Conservation (phyloP, 2,329 filamentous ascomycete genomes). For the Monosporascus sp. region DNA sequence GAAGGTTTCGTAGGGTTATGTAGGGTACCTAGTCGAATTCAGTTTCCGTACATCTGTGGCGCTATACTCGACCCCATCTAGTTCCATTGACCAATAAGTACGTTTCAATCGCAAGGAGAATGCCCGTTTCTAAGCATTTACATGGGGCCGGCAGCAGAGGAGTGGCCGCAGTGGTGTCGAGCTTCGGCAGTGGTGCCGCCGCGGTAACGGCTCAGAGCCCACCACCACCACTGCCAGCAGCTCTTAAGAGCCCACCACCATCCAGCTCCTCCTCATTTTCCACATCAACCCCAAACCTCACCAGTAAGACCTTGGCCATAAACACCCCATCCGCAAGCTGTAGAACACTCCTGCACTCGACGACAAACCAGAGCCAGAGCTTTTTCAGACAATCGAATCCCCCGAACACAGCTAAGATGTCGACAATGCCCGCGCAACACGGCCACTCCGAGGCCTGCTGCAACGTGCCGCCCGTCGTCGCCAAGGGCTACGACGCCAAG, state of each 20-base stretch:
- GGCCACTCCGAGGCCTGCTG: slow-evolving; percentile 55
- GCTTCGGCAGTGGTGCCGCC: neutral
- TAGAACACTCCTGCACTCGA: slow-evolving; percentile 7
- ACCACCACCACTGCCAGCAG: neutral
- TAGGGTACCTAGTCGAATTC: too few species aligned
- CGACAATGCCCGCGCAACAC: slow-evolving; percentile 45
- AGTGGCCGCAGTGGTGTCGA: neutral
- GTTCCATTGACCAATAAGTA: too few species aligned
- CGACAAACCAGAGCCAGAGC: slow-evolving; percentile 5
- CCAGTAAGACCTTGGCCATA: neutral
- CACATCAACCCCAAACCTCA: neutral
- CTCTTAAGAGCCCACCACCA: neutral
- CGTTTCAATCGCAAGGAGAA: neutral
- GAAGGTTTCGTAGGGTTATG: too few species aligned
- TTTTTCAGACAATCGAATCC: slow-evolving; percentile 5
- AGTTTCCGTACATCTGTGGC: too few species aligned
- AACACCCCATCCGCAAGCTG: slow-evolving; percentile 2
- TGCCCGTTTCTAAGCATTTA: neutral
- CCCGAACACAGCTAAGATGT: slow-evolving; percentile 33
- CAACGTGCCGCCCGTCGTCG: slow-evolving; percentile 54
- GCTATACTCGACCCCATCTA: too few species aligned
- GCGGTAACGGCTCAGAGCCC: neutral
- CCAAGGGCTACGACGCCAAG: slow-evolving; percentile 49
- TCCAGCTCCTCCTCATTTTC: neutral
- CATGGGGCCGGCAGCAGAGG: neutral